Conservation (phyloP, 192 early-diverging fungal species). For the Coemansia erecta region DNA sequence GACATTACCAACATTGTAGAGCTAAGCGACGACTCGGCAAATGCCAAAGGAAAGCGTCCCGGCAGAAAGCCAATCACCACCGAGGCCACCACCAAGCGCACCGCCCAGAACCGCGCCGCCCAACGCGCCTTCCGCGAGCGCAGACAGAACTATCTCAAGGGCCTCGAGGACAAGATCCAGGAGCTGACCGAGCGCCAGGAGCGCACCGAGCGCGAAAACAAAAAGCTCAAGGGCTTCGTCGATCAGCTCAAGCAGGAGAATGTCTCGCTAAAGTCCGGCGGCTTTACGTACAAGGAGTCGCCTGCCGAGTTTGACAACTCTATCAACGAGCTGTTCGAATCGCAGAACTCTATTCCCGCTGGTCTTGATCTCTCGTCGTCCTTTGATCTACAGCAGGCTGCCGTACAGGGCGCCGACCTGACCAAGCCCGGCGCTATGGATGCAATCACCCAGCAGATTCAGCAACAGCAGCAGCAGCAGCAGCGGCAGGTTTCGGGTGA, state of each 20-base stretch:
- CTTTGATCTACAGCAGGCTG: conserved; percentile 41
- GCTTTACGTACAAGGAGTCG: conserved; percentile 40
- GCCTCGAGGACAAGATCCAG: conserved; percentile 72
- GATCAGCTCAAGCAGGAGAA: conserved; percentile 46
- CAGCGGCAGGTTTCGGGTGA: not conserved
- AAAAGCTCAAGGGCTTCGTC: conserved; percentile 32
- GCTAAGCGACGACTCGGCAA: conserved; percentile 37
- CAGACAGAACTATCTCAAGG: conserved; percentile 75
- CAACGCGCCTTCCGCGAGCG: conserved; percentile 90
- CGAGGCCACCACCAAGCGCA: conserved; percentile 63
- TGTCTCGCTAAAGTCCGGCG: conserved; percentile 21
- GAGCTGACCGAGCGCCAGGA: conserved; percentile 62
- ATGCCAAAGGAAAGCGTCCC: conserved; percentile 57
- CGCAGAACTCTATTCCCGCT: conserved; percentile 5
- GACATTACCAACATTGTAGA: conserved; percentile 10
- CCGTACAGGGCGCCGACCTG: conserved; percentile 27
- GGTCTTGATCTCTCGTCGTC: conserved; percentile 22
- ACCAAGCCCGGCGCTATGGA: conserved; percentile 35
- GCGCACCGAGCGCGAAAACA: conserved; percentile 52
- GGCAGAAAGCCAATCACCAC: conserved; percentile 64
- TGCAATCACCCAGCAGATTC: conserved; percentile 9
- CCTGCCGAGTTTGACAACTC: conserved; percentile 44
- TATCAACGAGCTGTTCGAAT: conserved; percentile 35
- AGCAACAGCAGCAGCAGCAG: conserved; percentile 2
- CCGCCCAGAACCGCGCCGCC: conserved; percentile 86